These are phyloP conservation scores for Termitomyces sp. DNA, from an alignment of 768 basidiomycete species.

Conservation along the genomic window DNA sequence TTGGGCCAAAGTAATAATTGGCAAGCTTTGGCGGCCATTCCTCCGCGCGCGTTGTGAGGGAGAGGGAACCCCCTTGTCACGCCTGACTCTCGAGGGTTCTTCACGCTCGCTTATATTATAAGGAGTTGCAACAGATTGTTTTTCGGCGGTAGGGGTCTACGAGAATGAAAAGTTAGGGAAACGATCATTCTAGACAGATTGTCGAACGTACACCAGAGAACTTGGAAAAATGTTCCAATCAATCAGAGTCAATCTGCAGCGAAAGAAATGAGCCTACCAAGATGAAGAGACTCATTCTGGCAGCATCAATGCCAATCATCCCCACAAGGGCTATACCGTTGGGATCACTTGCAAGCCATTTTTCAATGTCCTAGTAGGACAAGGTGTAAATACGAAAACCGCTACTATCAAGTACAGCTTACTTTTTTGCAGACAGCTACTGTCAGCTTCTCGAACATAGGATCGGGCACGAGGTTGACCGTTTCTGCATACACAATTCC, in stretches of 20 bases:
- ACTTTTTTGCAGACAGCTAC: constrained; percentile 1
- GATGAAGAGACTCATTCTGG: background rate
- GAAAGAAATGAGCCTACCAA: background rate
- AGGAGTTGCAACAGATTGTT: background rate
- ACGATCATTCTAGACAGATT: background rate
- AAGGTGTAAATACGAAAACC: background rate
- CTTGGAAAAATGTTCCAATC: background rate
- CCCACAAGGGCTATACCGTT: background rate
- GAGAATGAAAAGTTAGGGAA: background rate
- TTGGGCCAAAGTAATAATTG: constrained; percentile 15
- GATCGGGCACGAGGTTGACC: background rate
- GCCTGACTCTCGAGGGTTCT: background rate
- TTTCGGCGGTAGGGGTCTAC: background rate
- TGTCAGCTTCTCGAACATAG: background rate
- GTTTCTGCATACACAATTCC: background rate
- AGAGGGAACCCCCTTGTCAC: background rate
- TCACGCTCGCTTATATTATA: background rate
- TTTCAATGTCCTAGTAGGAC: background rate
- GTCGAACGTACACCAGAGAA: background rate
- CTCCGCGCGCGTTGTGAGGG: too few species aligned
- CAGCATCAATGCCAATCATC: background rate
- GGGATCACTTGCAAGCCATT: constrained; percentile 1
- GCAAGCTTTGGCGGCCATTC: constrained; percentile 3
- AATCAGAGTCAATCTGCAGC: background rate
- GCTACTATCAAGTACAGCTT: background rate